Percentiles rank a stretch among this genome's conserved stretches.
These are phyloP conservation scores for Leptomonas seymouri DNA, from an alignment of 208 protist species.

Conservation along the genomic window DNA sequence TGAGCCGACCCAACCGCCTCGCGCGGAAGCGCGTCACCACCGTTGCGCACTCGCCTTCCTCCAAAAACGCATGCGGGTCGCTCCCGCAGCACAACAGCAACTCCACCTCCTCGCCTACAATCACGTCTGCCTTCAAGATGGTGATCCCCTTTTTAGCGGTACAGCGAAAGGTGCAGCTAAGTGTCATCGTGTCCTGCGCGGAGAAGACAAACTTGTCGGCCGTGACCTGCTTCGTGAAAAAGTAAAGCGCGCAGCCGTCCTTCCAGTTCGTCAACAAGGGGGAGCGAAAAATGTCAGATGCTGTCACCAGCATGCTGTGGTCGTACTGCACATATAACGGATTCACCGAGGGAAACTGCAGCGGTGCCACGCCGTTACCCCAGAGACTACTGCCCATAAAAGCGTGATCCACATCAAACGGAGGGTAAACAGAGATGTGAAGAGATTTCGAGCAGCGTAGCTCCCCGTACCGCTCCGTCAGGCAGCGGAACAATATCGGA, in stretches of 20 bases:
- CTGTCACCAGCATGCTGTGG: slow-evolving; percentile 41
- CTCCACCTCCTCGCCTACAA: slow-evolving; percentile 37
- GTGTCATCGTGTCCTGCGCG: slow-evolving; percentile 36
- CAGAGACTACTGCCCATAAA: slow-evolving; percentile 26
- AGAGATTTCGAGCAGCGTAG: slow-evolving; percentile 29
- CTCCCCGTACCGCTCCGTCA: slow-evolving; percentile 25
- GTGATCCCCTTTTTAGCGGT: slow-evolving; percentile 47
- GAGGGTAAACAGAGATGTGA: slow-evolving; percentile 35
- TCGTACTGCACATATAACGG: slow-evolving; percentile 36
- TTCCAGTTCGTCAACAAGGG: slow-evolving; percentile 30
- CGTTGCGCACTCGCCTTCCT: slow-evolving; percentile 61
- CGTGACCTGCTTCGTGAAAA: slow-evolving; percentile 29
- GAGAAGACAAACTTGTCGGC: slow-evolving; percentile 31
- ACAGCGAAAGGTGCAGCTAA: slow-evolving; percentile 55
- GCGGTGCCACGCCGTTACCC: slow-evolving; percentile 2
- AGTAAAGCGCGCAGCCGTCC: slow-evolving; percentile 46
- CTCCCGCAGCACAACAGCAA: slow-evolving; percentile 40
- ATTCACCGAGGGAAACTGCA: slow-evolving; percentile 29
- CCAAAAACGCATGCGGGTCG: slow-evolving; percentile 41
- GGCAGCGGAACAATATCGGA: slow-evolving; percentile 35
- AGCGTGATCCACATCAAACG: slow-evolving; percentile 39
- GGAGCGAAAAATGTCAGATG: slow-evolving; percentile 28
- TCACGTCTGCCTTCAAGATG: slow-evolving; percentile 46
- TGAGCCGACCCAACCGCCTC: slow-evolving; percentile 27
- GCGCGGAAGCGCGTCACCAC: slow-evolving; percentile 44